Conservation (phyloP, 2,329 filamentous ascomycete species). For the Alternaria conjuncta region DNA sequence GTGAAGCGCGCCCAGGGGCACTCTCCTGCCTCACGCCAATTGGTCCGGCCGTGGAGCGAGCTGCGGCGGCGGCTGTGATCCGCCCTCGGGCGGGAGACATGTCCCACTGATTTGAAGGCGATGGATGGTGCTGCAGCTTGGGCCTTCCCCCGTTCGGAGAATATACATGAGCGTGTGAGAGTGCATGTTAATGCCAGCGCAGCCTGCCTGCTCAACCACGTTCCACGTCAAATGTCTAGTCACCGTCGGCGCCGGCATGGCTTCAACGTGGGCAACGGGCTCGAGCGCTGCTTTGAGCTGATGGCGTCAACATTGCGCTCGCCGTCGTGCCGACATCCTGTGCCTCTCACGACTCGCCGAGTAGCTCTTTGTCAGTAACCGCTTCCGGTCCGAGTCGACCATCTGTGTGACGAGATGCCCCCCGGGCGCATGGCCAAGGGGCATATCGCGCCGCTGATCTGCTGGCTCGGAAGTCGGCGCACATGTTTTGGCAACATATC, state of each 20-base stretch:
- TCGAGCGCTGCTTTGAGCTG: constrained; percentile 27
- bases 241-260: constrained; percentile 5
- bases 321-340: constrained; percentile 13
- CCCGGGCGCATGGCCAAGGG: constrained; percentile 41
- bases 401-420: constrained; percentile 31
- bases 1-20: constrained; percentile 16
- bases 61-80: constrained; percentile 35
- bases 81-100: constrained; percentile 22
- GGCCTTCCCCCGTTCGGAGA: constrained; percentile 23
- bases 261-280: constrained; percentile 22
- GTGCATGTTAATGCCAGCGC: not conserved
- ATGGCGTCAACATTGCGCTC: constrained; percentile 23
- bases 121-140: constrained; percentile 21
- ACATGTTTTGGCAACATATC: constrained; percentile 12
- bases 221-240: constrained; percentile 6
- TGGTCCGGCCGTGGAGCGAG: constrained; percentile 18
- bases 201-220: constrained; percentile 2
- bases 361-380: constrained; percentile 22
- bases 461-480: constrained; percentile 35
- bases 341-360: constrained; percentile 31
- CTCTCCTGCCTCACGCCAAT: constrained; percentile 15
- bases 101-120: constrained; percentile 19
- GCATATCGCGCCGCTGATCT: constrained; percentile 34
- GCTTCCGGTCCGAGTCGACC: constrained; percentile 27
- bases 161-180: constrained; percentile 9